Percentiles rank a stretch among this genome's conserved stretches.
These are phyloP conservation scores for Camelina hispida DNA, from an alignment of 345 rosid genomes.

Conservation along the genomic window DNA sequence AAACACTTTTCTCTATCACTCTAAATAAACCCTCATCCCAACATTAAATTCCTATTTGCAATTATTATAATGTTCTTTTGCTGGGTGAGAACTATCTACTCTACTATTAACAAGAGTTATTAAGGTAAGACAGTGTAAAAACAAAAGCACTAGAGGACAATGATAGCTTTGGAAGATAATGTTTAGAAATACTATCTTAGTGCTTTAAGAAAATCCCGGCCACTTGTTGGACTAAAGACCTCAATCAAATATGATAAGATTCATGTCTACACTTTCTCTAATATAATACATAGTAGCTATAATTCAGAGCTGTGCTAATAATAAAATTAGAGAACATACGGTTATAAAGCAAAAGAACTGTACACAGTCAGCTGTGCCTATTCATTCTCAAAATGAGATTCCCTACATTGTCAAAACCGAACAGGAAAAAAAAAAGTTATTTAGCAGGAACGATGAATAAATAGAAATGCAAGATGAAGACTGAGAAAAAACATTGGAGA, in stretches of 20 bases:
- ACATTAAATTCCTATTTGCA: slow-evolving; percentile 1
- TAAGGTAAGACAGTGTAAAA: slow-evolving; percentile 17
- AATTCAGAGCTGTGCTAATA: slow-evolving; percentile 11
- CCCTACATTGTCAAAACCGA: slow-evolving; percentile 20
- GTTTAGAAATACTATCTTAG: slow-evolving; percentile 28
- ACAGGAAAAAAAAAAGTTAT: neutral
- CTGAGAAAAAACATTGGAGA: slow-evolving; percentile 27
- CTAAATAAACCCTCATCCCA: too few species aligned
- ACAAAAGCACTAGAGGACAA: slow-evolving; percentile 33
- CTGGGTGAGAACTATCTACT: slow-evolving; percentile 6
- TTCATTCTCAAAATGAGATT: slow-evolving; percentile 38
- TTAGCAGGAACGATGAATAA: slow-evolving; percentile 4
- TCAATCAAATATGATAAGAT: slow-evolving; percentile 32
- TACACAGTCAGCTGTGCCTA: slow-evolving; percentile 32
- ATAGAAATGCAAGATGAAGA: slow-evolving; percentile 27
- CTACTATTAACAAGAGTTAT: slow-evolving; percentile 9
- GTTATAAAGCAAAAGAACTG: slow-evolving; percentile 36
- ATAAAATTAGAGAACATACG: slow-evolving; percentile 26
- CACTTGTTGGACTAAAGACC: slow-evolving; percentile 37
- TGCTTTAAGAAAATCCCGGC: slow-evolving; percentile 33
- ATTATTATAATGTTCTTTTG: slow-evolving; percentile 24
- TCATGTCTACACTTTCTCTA: slow-evolving; percentile 27
- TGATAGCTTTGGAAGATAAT: slow-evolving; percentile 32
- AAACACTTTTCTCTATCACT: too few species aligned
- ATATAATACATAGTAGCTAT: slow-evolving; percentile 28